phyloP scores from a whole-genome alignment of 2,329 filamentous ascomycete genomes.

The Cladosporium sp. region DNA sequence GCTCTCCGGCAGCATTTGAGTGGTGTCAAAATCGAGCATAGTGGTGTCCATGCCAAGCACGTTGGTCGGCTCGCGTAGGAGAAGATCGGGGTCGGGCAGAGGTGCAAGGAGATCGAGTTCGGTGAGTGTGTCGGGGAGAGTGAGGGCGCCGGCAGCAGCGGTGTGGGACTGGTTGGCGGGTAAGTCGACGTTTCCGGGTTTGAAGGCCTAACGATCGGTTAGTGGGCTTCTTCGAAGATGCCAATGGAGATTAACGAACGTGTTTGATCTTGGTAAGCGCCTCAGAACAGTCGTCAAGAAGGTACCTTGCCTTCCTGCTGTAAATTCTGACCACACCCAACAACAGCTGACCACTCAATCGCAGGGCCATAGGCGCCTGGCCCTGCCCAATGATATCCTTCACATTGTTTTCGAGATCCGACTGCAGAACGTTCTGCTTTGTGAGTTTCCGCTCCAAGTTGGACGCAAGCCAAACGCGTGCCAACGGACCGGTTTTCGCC shows the following conservation, averaged over 20 bases:
- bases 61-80: constrained; percentile 48
- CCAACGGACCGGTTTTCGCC: constrained; percentile 93
- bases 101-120: constrained; percentile 79
- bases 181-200: constrained; percentile 92
- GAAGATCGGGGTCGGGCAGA: constrained; percentile 77
- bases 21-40: constrained; percentile 56
- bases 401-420: constrained; percentile 91
- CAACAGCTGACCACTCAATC: constrained; percentile 87
- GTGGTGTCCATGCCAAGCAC: constrained; percentile 37
- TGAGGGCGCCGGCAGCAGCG: constrained; percentile 78
- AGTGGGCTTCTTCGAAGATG: not conserved
- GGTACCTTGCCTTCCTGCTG: constrained; percentile 91
- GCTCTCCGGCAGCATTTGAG: constrained; percentile 70
- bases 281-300: constrained; percentile 96
- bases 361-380: constrained; percentile 90
- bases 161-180: constrained; percentile 72
- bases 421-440: constrained; percentile 91
- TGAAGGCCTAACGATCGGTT: constrained; percentile 66
- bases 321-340: constrained; percentile 97
- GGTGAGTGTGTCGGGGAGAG: constrained; percentile 87
- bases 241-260: constrained; percentile 52
- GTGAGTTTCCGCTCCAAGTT: constrained; percentile 98
- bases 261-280: constrained; percentile 98
- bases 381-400: constrained; percentile 89
- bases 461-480: constrained; percentile 95